These are phyloP conservation scores for Globisporangium nodosum DNA, from an alignment of 352 stramenopile genomes.

Conservation along the genomic window DNA sequence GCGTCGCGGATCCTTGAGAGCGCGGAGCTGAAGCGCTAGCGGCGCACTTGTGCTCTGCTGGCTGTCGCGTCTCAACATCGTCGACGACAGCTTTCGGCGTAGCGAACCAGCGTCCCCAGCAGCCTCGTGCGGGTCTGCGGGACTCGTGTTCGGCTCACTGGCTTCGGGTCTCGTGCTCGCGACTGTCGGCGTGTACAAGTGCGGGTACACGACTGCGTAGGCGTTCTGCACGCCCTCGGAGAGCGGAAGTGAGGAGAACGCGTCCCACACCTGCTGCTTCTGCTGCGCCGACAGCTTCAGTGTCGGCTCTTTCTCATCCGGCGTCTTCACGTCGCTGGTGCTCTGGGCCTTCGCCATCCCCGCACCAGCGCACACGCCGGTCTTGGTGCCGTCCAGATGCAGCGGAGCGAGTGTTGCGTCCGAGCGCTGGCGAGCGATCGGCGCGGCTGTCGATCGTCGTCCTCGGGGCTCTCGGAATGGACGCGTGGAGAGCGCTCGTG, in stretches of 20 bases:
- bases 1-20: background rate
- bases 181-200: slow-evolving; percentile 23
- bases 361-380: background rate
- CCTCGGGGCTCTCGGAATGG: background rate
- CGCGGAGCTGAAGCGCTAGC: background rate
- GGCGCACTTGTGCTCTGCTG: background rate
- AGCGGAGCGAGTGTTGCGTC: background rate
- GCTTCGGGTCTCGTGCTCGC: background rate
- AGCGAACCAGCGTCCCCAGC: background rate
- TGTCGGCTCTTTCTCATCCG: background rate
- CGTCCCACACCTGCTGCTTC: slow-evolving; percentile 34
- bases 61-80: background rate
- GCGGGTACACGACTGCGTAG: slow-evolving; percentile 52
- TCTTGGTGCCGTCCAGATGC: slow-evolving; percentile 3
- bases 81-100: background rate
- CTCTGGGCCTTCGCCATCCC: slow-evolving; percentile 7
- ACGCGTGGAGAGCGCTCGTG: background rate
- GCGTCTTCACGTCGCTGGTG: background rate
- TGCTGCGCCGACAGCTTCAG: slow-evolving; percentile 22
- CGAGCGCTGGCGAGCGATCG: slow-evolving; percentile 6
- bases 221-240: slow-evolving; percentile 45
- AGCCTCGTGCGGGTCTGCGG: background rate
- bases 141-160: background rate
- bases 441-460: background rate
- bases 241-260: slow-evolving; percentile 30